Evolutionary conservation across 768 basidiomycete species (phyloP), one percentile per base, ranked within the genome.

Genomic region (Trametes maxima): DNA sequence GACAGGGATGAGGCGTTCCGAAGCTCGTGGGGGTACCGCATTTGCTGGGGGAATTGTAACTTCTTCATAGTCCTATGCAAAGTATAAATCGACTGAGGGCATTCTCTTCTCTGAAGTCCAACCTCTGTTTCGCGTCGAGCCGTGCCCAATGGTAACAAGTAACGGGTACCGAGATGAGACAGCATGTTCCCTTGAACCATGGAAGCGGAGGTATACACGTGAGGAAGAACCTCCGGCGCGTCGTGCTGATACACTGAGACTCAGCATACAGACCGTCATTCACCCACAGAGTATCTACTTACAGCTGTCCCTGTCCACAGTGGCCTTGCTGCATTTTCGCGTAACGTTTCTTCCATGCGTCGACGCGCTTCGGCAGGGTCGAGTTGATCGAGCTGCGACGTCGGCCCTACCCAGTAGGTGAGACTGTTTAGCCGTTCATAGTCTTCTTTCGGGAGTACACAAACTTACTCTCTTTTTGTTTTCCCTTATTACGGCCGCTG

Each of bases 1-100:
- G 14, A 98, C 80, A 4, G 79, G 74, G 37, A 97, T 81, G 2
- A 90, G 82, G 33, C 86, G 82, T 72, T 98, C 97, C 4, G 80
- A 79, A 5, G 72, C 69, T 51, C 84, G 85, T 8, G 89, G 88
- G 11, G 95, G 94, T 0, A 96, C 81, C 2, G 85, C 79, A 64
- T 77, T 87, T 0, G 94, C 84, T 13, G 96, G 95, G 7, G 97
- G 97, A 37, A 98, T 80, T 22, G 86, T 80, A 17, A 97, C 90
- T 78, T 98, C 95, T 73, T 96, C 91, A 68, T 87, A 93, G 46
- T 87, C 84, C 94, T 95, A 64, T 17, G 58, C n/a, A 54, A 40
- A 13, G 7, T 17, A 8, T 8, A 14, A n/a, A 54, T 19, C 33
- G 47, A 14, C 22, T 22, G 33, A n/a, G 11, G 3, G 5, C 36